Evolutionary conservation across 768 basidiomycete genomes (phyloP), one percentile per base, ranked within the genome.

Genomic region (Artomyces pyxidatus): DNA sequence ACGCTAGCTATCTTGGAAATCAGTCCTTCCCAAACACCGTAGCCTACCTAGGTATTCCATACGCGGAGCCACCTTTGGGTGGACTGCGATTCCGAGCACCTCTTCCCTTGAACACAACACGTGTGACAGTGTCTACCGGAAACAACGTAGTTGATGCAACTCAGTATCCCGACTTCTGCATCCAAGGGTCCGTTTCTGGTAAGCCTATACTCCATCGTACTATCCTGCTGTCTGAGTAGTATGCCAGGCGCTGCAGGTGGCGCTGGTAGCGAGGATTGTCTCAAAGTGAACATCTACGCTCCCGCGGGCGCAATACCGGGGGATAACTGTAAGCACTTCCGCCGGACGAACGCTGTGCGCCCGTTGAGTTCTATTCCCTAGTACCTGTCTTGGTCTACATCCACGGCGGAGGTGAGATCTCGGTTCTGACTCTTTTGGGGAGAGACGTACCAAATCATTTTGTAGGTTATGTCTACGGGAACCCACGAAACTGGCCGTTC

Each of bases 401-500:
- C 16, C 71, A 71, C 38, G 68, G 65, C 19, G 68, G 72, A 54
- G 66, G 68, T 64, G 40, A 40, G 49, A 43, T 23, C n/a, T 26
- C 23, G 11, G 23, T 26, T 30, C 26, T 32, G n/a, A 22, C 32
- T 17, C 45, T 30, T 30, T 16, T 14, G 19, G 41, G 12, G 19
- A 29, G 6, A 12, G 10, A 12, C 23, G 14, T 17, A 8, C 22
- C 28, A 9, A 23, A 19, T 7, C 37, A 12, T 37, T 12, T 37
- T 3, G 22, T 23, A 78, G 78, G 75, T 21, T 83, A 79, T 50
- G 60, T 74, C 19, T 77, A 59, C 54, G 80, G 82, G 4, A 84
- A 83, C 58, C 81, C 80, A 1, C 68, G 66, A 1, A 80, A 76
- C 59, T 85, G 77, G 78, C 80, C 82, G 1, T 83, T 82, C 58